phyloP scores from a whole-genome alignment of 2,329 filamentous ascomycete species.

The Clarireedia homoeocarpa region DNA sequence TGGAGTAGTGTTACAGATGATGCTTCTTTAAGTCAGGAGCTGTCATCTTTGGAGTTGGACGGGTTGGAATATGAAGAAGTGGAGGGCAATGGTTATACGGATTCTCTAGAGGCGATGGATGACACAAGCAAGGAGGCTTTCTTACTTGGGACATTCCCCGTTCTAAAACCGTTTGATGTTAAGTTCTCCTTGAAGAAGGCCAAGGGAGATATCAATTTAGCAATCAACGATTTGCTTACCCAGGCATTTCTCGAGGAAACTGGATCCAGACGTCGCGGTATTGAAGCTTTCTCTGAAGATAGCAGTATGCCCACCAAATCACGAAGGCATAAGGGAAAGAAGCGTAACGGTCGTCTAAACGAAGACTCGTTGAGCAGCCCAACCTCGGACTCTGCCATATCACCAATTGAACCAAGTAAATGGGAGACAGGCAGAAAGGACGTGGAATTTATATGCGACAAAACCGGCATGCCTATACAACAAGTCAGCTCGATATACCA shows the following conservation, averaged over 20 bases:
- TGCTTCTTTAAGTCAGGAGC: conserved; percentile 23
- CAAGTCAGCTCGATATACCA: conserved; percentile 51
- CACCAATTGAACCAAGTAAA: conserved; percentile 35
- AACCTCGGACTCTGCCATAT: background rate
- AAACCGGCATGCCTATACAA: conserved; percentile 39
- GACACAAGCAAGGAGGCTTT: conserved; percentile 54
- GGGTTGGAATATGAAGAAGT: conserved; percentile 29
- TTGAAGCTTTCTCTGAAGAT: conserved; percentile 68
- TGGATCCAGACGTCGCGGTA: conserved; percentile 56
- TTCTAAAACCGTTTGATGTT: conserved; percentile 58
- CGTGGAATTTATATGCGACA: conserved; percentile 51
- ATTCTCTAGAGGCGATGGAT: conserved; percentile 36
- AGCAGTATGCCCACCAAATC: conserved; percentile 33
- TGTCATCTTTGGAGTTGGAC: conserved; percentile 22
- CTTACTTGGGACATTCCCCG: conserved; percentile 65
- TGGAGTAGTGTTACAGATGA: conserved; percentile 26
- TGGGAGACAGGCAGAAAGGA: conserved; percentile 51
- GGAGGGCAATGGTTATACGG: conserved; percentile 32
- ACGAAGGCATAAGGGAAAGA: conserved; percentile 35
- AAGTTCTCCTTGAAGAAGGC: conserved; percentile 59
- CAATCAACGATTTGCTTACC: conserved; percentile 76
- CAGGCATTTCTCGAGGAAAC: conserved; percentile 67
- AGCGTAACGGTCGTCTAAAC: conserved; percentile 21
- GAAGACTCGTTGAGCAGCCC: conserved; percentile 21
- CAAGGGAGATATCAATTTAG: conserved; percentile 56